These are phyloP conservation scores for Comarum palustre DNA, from an alignment of 306 rosid genomes.

Conservation along the genomic window DNA sequence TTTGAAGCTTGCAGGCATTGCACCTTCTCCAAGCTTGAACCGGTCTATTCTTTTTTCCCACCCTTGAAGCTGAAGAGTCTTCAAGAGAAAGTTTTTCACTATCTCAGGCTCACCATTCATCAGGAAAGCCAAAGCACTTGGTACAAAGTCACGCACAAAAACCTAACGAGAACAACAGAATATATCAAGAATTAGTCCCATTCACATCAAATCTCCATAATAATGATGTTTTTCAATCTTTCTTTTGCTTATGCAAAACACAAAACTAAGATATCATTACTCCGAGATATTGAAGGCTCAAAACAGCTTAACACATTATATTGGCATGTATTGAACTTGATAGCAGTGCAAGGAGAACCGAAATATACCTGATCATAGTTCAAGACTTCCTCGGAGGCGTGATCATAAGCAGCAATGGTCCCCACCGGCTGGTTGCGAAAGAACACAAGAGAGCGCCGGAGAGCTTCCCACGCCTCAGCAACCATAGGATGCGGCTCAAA, in stretches of 20 bases:
- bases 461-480: conserved; percentile 92
- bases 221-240: neutral
- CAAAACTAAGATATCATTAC: neutral
- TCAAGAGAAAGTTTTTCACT: conserved; percentile 75
- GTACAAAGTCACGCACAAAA: conserved; percentile 89
- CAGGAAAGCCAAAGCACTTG: conserved; percentile 84
- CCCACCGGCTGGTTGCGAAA: conserved; percentile 76
- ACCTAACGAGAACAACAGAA: conserved; percentile 42
- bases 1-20: conserved; percentile 92
- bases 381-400: conserved; percentile 78
- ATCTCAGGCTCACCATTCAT: conserved; percentile 95
- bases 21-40: conserved; percentile 94
- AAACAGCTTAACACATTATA: neutral
- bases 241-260: neutral
- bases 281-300: neutral
- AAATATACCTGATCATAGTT: conserved; percentile 73
- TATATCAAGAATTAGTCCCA: neutral
- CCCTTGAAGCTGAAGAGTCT: conserved; percentile 82
- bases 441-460: conserved; percentile 67
- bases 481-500: conserved; percentile 97
- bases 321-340: neutral
- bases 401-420: conserved; percentile 82
- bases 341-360: neutral
- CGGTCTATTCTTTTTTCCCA: conserved; percentile 90
- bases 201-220: neutral